These are phyloP conservation scores for Botrytis squamosa DNA, from an alignment of 2,329 filamentous ascomycete species.

Conservation along the genomic window DNA sequence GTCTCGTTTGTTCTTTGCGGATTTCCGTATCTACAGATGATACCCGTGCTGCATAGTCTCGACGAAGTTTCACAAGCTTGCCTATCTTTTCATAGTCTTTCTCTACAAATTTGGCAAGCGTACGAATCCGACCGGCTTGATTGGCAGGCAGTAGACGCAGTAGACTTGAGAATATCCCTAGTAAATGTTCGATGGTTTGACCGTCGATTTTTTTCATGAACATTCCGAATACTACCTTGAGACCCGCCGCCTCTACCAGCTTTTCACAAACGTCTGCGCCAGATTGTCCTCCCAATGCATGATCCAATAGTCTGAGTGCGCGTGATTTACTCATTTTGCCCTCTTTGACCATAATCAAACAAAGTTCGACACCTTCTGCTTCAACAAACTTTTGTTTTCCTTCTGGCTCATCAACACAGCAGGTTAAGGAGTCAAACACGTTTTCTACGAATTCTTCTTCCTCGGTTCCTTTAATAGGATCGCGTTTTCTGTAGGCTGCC, in stretches of 20 bases:
- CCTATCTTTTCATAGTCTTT: constrained; percentile 85
- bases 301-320: constrained; percentile 79
- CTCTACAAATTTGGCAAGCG: constrained; percentile 92
- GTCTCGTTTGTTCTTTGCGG: constrained; percentile 52
- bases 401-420: constrained; percentile 68
- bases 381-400: constrained; percentile 83
- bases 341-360: constrained; percentile 86
- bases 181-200: constrained; percentile 71
- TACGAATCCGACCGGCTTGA: constrained; percentile 74
- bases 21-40: constrained; percentile 63
- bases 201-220: constrained; percentile 81
- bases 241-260: constrained; percentile 77
- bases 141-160: constrained; percentile 76
- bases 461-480: constrained; percentile 80
- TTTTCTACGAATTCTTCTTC: constrained; percentile 97
- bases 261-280: constrained; percentile 66
- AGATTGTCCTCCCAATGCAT: constrained; percentile 64
- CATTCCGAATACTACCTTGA: constrained; percentile 81
- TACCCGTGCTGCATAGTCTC: constrained; percentile 66
- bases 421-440: constrained; percentile 82
- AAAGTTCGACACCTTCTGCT: constrained; percentile 88
- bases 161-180: constrained; percentile 82
- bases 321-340: constrained; percentile 78
- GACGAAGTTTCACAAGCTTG: constrained; percentile 68
- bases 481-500: constrained; percentile 78